Conservation (phyloP, 2,329 filamentous ascomycete genomes). For the Amesomyces nigricolor region DNA sequence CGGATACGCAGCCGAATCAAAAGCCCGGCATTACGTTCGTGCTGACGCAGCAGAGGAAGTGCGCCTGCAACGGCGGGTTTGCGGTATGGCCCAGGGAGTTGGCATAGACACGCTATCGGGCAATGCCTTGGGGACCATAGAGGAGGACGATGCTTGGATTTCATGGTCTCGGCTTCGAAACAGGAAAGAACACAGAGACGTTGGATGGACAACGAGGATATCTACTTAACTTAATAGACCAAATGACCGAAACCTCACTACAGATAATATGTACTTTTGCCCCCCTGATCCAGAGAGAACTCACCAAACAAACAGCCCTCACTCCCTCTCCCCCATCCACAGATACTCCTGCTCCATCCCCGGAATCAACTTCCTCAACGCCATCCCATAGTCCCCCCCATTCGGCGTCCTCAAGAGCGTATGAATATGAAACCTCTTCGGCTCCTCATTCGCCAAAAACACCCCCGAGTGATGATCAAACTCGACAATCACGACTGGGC, state of each 20-base stretch:
- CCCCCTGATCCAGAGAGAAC: neutral
- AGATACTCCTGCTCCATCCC: conserved; percentile 36
- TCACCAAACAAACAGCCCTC: neutral
- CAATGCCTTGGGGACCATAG: too few relatives aligned
- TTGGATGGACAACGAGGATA: too few relatives aligned
- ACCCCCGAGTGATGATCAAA: conserved; percentile 78
- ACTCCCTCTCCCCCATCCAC: conserved; percentile 34
- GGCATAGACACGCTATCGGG: neutral
- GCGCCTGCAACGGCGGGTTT: conserved; percentile 51
- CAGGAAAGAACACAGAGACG: too few relatives aligned
- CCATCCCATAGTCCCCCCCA: conserved; percentile 67
- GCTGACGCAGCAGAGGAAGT: conserved; percentile 49
- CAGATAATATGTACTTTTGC: too few relatives aligned
- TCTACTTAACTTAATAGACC: too few relatives aligned
- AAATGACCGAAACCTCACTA: too few relatives aligned
- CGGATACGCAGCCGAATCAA: conserved; percentile 45
- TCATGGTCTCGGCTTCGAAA: too few relatives aligned
- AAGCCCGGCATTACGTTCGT: conserved; percentile 50
- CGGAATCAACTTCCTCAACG: conserved; percentile 37
- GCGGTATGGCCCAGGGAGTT: conserved; percentile 35
- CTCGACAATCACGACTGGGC: conserved; percentile 67
- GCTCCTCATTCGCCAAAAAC: conserved; percentile 66
- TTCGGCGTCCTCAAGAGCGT: conserved; percentile 69
- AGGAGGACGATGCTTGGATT: too few relatives aligned
- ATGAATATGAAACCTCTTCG: conserved; percentile 74